A percentile compares a stretch with the other conserved stretches of the same genome.
Evolutionary conservation across 2,329 filamentous ascomycete genomes (phyloP).

Genomic region (Pseudogymnoascus sp.): DNA sequence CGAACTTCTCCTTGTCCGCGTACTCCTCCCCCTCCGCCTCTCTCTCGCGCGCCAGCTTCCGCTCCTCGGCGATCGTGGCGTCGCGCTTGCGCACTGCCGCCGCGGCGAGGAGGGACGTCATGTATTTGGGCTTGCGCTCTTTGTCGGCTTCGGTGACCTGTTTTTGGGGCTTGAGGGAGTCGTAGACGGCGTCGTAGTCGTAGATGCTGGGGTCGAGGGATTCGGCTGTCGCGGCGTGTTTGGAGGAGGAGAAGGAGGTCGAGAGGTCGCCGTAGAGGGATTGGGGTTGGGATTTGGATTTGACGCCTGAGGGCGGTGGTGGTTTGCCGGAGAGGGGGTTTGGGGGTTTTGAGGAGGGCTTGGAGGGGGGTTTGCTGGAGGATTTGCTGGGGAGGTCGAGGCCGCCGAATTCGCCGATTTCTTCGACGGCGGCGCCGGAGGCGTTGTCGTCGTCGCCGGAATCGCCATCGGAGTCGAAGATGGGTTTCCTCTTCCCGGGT

Average conservation of each 20-base stretch:
- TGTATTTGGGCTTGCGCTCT: constrained; percentile 67
- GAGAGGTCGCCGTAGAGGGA: constrained; percentile 54
- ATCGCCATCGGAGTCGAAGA: constrained; percentile 52
- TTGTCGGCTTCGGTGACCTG: constrained; percentile 41
- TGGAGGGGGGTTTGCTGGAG: constrained; percentile 57
- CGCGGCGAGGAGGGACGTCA: constrained; percentile 63
- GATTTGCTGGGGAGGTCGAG: constrained; percentile 43
- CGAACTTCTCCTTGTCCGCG: constrained; percentile 77
- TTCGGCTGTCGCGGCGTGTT: constrained; percentile 55
- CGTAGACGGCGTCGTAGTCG: constrained; percentile 78
- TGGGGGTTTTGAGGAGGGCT: constrained; percentile 51
- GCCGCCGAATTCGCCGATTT: constrained; percentile 54
- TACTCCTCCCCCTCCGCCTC: constrained; percentile 75
- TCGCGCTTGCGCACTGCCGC: constrained; percentile 72
- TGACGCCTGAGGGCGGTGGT: constrained; percentile 33
- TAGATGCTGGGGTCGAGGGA: constrained; percentile 67
- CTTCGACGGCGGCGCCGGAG: constrained; percentile 34
- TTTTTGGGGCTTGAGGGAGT: constrained; percentile 60
- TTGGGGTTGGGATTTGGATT: constrained; percentile 10
- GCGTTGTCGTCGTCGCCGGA: constrained; percentile 43
- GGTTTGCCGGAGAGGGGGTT: constrained; percentile 49
- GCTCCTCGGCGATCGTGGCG: constrained; percentile 69
- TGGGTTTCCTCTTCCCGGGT: constrained; percentile 43
- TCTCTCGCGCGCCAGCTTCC: constrained; percentile 67
- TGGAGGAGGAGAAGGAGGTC: constrained; percentile 52